A percentile compares a stretch with the other conserved stretches of the same genome.
phyloP scores from a whole-genome alignment of 2,329 filamentous ascomycete genomes.

The Orbilia javanica region DNA sequence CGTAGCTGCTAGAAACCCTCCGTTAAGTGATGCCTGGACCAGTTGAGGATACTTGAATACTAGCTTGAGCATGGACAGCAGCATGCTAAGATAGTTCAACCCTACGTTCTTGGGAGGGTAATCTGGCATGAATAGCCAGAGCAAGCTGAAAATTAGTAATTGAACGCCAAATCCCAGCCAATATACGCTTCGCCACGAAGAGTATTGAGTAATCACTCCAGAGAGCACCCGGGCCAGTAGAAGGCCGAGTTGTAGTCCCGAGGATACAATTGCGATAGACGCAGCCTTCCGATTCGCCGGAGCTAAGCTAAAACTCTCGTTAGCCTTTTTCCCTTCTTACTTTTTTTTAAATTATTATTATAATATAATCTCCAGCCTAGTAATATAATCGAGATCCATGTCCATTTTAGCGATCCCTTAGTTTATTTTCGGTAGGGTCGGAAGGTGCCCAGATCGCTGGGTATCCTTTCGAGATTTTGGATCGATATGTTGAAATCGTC shows the following conservation, averaged over 20 bases:
- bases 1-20: slow-evolving; percentile 73
- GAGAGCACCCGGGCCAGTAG: slow-evolving; percentile 81
- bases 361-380: background rate
- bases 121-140: slow-evolving; percentile 82
- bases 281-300: slow-evolving; percentile 76
- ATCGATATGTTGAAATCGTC: slow-evolving; percentile 15
- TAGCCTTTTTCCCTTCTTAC: too few relatives aligned
- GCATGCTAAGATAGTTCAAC: slow-evolving; percentile 75
- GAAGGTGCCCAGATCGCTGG: background rate
- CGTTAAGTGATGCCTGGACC: slow-evolving; percentile 76
- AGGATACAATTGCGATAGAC: slow-evolving; percentile 79
- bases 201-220: slow-evolving; percentile 80
- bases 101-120: slow-evolving; percentile 81
- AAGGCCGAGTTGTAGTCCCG: slow-evolving; percentile 80
- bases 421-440: background rate
- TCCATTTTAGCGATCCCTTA: background rate
- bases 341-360: too few relatives aligned
- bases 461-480: background rate
- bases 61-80: slow-evolving; percentile 75
- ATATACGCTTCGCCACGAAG: slow-evolving; percentile 81
- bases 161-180: slow-evolving; percentile 81
- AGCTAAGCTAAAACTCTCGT: slow-evolving; percentile 69
- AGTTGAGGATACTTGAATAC: slow-evolving; percentile 76
- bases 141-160: slow-evolving; percentile 73
- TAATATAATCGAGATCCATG: slow-evolving; percentile 4